Evolutionary conservation across 2,329 filamentous ascomycete genomes (phyloP).

Genomic region (Lachnellula subtilissima): DNA sequence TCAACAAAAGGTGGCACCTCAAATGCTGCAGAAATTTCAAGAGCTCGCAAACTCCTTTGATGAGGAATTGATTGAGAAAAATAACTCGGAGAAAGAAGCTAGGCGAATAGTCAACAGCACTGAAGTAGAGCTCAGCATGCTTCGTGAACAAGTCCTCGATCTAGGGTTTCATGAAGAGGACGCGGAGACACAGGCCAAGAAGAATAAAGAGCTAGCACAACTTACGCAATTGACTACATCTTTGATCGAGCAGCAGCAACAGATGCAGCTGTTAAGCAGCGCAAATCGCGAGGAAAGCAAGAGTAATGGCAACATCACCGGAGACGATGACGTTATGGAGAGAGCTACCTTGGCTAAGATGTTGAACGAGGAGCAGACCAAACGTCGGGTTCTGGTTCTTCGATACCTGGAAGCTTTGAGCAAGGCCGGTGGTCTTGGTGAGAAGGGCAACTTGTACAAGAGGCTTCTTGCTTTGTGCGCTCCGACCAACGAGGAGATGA

Average conservation of each 20-base stretch:
- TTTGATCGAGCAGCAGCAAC: slow-evolving; percentile 44
- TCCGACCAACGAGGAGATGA: background rate
- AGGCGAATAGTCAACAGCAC: slow-evolving; percentile 61
- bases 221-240: slow-evolving; percentile 22
- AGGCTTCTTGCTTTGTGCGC: background rate
- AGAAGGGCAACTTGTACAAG: slow-evolving; percentile 66
- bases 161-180: slow-evolving; percentile 33
- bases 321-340: slow-evolving; percentile 47
- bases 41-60: slow-evolving; percentile 69
- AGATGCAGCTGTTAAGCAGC: slow-evolving; percentile 33
- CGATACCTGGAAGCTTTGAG: slow-evolving; percentile 66
- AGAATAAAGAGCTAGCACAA: slow-evolving; percentile 19
- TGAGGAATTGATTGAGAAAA: slow-evolving; percentile 69
- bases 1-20: slow-evolving; percentile 62
- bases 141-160: slow-evolving; percentile 57
- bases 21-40: slow-evolving; percentile 68
- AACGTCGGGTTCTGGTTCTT: slow-evolving; percentile 49
- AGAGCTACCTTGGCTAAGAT: slow-evolving; percentile 54
- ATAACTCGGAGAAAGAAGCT: slow-evolving; percentile 63
- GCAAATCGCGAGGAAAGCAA: slow-evolving; percentile 44
- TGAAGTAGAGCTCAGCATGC: slow-evolving; percentile 58
- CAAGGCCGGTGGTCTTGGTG: slow-evolving; percentile 60
- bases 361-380: slow-evolving; percentile 50
- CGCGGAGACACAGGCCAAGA: slow-evolving; percentile 13
- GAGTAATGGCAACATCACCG: slow-evolving; percentile 43